phyloP scores from a whole-genome alignment of 805 yeast species.

The Cyberlindnera mississippiensis region DNA sequence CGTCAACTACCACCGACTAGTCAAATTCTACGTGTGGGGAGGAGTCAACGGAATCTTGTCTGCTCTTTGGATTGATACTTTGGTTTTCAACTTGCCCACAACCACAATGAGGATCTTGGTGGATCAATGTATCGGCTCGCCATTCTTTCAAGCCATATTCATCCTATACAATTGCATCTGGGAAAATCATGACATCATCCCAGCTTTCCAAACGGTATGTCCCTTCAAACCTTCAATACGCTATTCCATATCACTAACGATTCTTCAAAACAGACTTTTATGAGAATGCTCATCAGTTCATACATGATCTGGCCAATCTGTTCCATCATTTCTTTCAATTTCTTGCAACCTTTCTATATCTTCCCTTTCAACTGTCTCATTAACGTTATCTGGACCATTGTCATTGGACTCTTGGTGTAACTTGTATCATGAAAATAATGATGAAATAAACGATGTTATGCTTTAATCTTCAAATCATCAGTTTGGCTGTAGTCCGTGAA shows the following conservation, averaged over 20 bases:
- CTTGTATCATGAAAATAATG: conserved; percentile 4
- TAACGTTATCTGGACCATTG: conserved; percentile 51
- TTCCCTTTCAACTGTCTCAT: conserved; percentile 59
- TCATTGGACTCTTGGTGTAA: conserved; percentile 35
- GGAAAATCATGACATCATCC: conserved; percentile 42
- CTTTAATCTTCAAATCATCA: too few species aligned
- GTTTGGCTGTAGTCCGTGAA: neutral
- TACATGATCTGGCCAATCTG: conserved; percentile 59
- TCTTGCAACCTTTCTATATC: conserved; percentile 45
- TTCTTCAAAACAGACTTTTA: conserved; percentile 29
- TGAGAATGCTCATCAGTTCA: conserved; percentile 47
- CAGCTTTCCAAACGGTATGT: conserved; percentile 29
- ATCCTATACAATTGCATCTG: conserved; percentile 47
- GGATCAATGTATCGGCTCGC: conserved; percentile 56
- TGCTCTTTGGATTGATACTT: conserved; percentile 49
- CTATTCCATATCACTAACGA: conserved; percentile 1
- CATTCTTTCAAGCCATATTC: conserved; percentile 50
- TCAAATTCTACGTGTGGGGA: conserved; percentile 60
- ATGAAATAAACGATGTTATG: too few species aligned
- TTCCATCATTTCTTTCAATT: conserved; percentile 46
- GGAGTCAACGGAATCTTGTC: conserved; percentile 52
- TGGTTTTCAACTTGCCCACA: conserved; percentile 36
- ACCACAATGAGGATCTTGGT: conserved; percentile 37
- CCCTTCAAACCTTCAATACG: neutral
- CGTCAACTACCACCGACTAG: conserved; percentile 16